Evolutionary conservation across 306 rosid genomes (phyloP).

Genomic region (Quercus cerris): DNA sequence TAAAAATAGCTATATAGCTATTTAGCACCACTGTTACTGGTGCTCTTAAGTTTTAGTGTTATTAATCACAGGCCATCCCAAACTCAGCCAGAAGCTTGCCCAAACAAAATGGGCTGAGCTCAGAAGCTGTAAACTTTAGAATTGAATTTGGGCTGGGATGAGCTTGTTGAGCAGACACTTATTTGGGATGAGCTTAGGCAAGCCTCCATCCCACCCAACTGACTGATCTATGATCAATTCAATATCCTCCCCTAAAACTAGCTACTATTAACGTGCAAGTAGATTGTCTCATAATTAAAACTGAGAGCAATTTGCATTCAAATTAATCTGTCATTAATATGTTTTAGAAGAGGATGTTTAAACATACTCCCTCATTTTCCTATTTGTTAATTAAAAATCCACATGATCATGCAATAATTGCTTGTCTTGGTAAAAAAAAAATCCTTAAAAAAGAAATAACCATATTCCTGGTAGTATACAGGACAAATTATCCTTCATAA

Average conservation of each 20-base stretch:
- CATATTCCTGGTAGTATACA: neutral
- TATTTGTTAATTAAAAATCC: neutral
- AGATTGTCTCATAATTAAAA: neutral
- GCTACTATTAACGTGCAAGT: neutral
- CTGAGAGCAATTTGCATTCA: neutral
- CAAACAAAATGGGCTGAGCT: neutral
- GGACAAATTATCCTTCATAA: neutral
- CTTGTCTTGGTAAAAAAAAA: neutral
- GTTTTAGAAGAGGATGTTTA: neutral
- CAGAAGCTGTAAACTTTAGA: neutral
- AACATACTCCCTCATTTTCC: neutral
- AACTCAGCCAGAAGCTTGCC: neutral
- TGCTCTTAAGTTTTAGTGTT: no score
- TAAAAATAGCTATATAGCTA: no score
- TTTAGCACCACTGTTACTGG: no score
- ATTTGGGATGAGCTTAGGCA: neutral
- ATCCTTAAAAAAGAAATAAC: neutral
- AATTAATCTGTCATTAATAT: neutral
- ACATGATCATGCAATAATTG: neutral
- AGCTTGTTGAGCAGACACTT: neutral
- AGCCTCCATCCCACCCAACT: neutral
- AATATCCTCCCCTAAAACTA: neutral
- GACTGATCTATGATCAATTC: neutral
- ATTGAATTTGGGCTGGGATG: neutral
- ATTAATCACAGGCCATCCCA: neutral